These are phyloP conservation scores for Diaporthe sp. DNA, from an alignment of 2,329 filamentous ascomycete genomes.

Conservation along the genomic window DNA sequence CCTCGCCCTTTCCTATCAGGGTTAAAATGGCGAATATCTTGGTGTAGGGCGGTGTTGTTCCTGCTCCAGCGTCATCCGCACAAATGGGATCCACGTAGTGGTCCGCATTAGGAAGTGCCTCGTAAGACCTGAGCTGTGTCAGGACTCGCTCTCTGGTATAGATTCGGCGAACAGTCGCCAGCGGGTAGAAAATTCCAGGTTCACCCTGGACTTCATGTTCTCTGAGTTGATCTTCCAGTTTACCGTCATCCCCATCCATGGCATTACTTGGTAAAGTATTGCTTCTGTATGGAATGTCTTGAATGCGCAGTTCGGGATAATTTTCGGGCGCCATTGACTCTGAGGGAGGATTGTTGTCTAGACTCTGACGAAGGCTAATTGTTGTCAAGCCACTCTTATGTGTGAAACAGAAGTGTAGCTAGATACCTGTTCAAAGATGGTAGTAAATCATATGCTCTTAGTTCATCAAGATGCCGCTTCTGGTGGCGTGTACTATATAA, in stretches of 20 bases:
- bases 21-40: not conserved
- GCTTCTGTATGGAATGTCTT: not conserved
- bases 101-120: not conserved
- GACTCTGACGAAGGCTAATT: too few species aligned
- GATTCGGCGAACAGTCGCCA: not conserved
- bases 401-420: not conserved
- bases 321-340: not conserved
- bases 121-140: not conserved
- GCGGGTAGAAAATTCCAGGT: not conserved
- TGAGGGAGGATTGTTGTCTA: not conserved
- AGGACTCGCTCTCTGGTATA: not conserved
- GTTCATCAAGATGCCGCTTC: too few species aligned
- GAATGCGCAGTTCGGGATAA: not conserved
- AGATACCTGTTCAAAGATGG: not conserved
- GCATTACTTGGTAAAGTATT: not conserved
- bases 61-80: not conserved
- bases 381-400: too few species aligned
- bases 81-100: not conserved
- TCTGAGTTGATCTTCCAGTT: not conserved
- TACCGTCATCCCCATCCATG: rapidly evolving
- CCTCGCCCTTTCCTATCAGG: not conserved
- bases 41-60: not conserved
- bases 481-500: not conserved
- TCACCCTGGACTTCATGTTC: not conserved
- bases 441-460: too few species aligned